A percentile compares a stretch with the other conserved stretches of the same genome.
These are phyloP conservation scores for Litchi chinensis DNA, from an alignment of 345 rosid species.

Conservation along the genomic window DNA sequence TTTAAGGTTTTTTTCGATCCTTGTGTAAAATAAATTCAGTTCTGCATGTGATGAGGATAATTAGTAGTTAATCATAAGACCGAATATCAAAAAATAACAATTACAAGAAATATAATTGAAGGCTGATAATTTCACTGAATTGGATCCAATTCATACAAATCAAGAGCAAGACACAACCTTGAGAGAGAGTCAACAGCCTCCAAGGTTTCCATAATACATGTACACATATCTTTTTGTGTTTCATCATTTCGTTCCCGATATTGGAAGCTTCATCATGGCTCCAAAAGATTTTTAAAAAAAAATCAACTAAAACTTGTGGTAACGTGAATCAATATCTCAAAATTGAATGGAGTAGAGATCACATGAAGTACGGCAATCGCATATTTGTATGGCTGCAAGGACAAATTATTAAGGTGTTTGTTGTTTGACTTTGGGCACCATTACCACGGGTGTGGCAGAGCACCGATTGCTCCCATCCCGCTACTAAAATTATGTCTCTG, in stretches of 20 bases:
- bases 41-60: not conserved
- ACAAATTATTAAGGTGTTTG: not conserved
- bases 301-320: not conserved
- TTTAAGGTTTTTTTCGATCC: not conserved
- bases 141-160: too few relatives aligned
- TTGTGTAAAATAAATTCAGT: not conserved
- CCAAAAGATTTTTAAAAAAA: too few relatives aligned
- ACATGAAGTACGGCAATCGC: not conserved
- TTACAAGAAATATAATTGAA: not conserved
- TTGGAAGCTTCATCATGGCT: too few relatives aligned
- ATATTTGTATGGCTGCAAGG: not conserved
- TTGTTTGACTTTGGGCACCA: not conserved
- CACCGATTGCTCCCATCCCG: not conserved
- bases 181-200: too few relatives aligned
- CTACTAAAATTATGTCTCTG: not conserved
- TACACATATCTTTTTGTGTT: too few relatives aligned
- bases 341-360: not conserved
- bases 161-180: too few relatives aligned
- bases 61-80: not conserved
- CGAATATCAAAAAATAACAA: not conserved
- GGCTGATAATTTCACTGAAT: too few relatives aligned
- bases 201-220: too few relatives aligned
- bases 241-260: too few relatives aligned
- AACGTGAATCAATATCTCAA: not conserved
- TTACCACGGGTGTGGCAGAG: constrained; percentile 13